Evolutionary conservation across 192 early-diverging fungal genomes (phyloP), one percentile per base, ranked within the genome.

Genomic region (Backusella sp.): DNA sequence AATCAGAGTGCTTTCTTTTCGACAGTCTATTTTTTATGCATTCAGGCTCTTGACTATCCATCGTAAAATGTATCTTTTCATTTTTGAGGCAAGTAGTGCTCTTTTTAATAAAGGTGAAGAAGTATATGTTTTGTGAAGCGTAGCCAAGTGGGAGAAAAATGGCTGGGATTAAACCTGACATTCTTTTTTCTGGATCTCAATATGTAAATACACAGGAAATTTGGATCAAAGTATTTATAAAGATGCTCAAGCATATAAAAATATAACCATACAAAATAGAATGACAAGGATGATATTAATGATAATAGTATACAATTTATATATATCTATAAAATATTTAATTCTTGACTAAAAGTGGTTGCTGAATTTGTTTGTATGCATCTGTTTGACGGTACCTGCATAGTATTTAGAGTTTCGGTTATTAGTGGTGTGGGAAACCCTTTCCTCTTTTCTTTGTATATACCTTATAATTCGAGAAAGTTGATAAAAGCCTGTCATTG

Each of bases 401-500:
- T 62, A 28, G 14, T 12, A 49, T 62, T 62, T 62, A 62, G 12
- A 62, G 56, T 62, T 62, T 26, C 56, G 28, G 56, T 12, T 59
- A 23, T 23, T 62, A 12, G 4, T 62, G 56, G 56, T 62, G 21
- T 62, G 56, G 56, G 56, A 28, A 62, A 62, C 23, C 3, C 14
- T 28, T 62, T 28, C 12, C 56, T 23, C 9, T 28, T 26, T 21
- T 62, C 19, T 59, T 23, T 59, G 11, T 28, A 62, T 14, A 62
- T 87, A 94, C 92, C 88, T 79, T 39, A 81, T 89, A 75, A 99
- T 95, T 17, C 97, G 88, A 67, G 83, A 88, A 42, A 97, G 80
- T 87, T 99, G 97, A 74, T 92, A 95, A 28, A 94, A 62, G 36
- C 94, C 95, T 62, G 92, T 99, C 70, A 86, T 91, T 35, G 92